These are phyloP conservation scores for Ganoderma meredithae DNA, from an alignment of 1,284 basidiomycete genomes.

Conservation along the genomic window DNA sequence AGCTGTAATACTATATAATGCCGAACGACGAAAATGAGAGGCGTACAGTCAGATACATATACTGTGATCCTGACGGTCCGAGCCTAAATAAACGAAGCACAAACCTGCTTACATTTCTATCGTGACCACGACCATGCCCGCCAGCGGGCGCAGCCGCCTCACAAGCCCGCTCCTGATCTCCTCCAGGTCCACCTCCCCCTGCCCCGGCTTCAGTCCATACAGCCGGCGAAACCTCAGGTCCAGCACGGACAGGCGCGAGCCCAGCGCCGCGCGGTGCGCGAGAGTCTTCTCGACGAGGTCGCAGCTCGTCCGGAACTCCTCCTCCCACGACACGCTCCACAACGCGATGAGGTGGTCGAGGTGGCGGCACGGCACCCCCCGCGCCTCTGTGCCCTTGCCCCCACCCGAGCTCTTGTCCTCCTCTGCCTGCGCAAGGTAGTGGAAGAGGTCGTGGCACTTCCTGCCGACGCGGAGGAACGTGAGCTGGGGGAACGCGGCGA, in stretches of 20 bases:
- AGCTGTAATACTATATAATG: too few relatives aligned
- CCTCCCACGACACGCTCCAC: conserved; percentile 9
- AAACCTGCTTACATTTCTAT: not conserved
- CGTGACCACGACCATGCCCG: not conserved
- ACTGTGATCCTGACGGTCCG: not conserved
- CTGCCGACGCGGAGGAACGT: conserved; percentile 5
- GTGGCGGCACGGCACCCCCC: not conserved
- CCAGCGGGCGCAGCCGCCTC: not conserved
- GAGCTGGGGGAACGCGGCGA: conserved; percentile 4
- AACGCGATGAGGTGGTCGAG: conserved; percentile 4
- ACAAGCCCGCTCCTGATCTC: conserved; percentile 1
- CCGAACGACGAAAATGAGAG: too few relatives aligned
- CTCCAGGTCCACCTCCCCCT: conserved; percentile 1
- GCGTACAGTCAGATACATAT: not conserved
- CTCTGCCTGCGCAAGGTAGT: not conserved
- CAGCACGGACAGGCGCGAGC: not conserved
- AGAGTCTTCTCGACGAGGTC: conserved; percentile 8
- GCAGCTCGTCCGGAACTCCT: conserved; percentile 7
- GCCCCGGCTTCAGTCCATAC: not conserved
- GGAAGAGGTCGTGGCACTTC: conserved; percentile 6
- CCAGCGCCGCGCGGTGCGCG: conserved; percentile 4
- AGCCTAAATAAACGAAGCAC: not conserved
- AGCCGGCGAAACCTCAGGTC: conserved; percentile 6
- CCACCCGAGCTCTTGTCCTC: not conserved
- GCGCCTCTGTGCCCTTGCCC: not conserved